Evolutionary conservation across 2,329 filamentous ascomycete genomes (phyloP).

Genomic region (Neophaeococcomyces mojaviensis): DNA sequence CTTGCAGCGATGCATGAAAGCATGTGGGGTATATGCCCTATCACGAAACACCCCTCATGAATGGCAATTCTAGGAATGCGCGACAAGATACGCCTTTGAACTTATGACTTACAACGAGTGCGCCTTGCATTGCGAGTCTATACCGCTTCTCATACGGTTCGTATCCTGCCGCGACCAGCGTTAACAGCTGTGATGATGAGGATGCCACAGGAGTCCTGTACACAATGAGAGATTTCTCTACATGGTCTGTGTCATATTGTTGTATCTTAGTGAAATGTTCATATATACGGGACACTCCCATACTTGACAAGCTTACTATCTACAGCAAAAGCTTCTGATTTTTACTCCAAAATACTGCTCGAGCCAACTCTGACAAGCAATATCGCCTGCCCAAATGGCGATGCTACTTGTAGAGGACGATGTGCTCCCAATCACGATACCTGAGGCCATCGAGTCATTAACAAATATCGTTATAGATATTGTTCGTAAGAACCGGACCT

Average conservation of each 20-base stretch:
- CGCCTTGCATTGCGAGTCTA: constrained; percentile 3
- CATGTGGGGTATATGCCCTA: not conserved
- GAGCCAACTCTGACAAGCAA: not conserved
- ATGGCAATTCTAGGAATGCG: not conserved
- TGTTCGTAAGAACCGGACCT: constrained; percentile 17
- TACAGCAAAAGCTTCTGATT: too few relatives aligned
- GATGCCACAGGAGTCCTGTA: not conserved
- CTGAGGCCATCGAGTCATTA: constrained; percentile 17
- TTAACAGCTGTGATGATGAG: not conserved
- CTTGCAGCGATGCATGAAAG: not conserved
- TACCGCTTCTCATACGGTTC: not conserved
- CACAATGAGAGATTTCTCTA: not conserved
- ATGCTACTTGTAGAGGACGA: not conserved
- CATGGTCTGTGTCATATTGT: not conserved
- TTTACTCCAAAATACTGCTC: too few relatives aligned
- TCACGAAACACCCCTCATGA: not conserved
- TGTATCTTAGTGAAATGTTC: not conserved
- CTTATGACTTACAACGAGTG: not conserved
- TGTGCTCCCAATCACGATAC: constrained; percentile 12
- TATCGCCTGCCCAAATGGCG: not conserved
- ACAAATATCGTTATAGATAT: constrained; percentile 12
- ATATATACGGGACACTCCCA: too few relatives aligned
- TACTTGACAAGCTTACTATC: too few relatives aligned
- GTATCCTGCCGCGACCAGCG: not conserved
- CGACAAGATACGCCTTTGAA: not conserved